A percentile compares a stretch with the other conserved stretches of the same genome.
Evolutionary conservation across 768 basidiomycete species (phyloP).

Genomic region (Tulasnella sp.): DNA sequence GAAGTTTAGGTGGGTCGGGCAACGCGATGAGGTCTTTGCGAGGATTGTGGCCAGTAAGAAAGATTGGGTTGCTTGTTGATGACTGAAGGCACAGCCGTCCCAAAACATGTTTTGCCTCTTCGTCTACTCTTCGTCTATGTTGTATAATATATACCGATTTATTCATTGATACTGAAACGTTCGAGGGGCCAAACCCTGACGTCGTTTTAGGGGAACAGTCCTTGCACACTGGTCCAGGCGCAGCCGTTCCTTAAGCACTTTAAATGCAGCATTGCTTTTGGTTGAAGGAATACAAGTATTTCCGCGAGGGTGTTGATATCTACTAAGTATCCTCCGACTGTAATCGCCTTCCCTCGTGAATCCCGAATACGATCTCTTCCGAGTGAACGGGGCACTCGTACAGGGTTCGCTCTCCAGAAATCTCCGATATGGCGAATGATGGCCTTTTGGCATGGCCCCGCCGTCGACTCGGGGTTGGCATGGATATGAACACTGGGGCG

Average conservation of each 20-base stretch:
- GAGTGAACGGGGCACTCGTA: not conserved
- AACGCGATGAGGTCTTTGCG: constrained; percentile 59
- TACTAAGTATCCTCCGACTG: not conserved
- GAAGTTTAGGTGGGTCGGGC: constrained; percentile 52
- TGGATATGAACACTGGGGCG: not conserved
- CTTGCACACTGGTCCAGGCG: too few species aligned
- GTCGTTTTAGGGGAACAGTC: too few species aligned
- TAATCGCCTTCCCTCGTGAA: not conserved
- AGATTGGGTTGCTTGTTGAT: constrained; percentile 42
- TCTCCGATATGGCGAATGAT: not conserved
- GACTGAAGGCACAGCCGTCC: not conserved
- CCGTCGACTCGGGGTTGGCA: not conserved
- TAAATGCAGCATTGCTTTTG: not conserved
- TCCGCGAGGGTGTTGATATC: not conserved
- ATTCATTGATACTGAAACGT: not conserved
- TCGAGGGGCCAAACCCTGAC: not conserved
- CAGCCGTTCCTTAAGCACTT: too few species aligned
- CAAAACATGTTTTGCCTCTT: not conserved
- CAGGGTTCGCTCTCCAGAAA: not conserved
- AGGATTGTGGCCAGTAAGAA: constrained; percentile 49
- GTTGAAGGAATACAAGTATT: not conserved
- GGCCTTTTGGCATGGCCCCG: not conserved
- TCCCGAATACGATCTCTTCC: not conserved
- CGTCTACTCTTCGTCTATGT: not conserved
- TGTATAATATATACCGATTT: not conserved